Evolutionary conservation across 768 basidiomycete genomes (phyloP), one percentile per base, ranked within the genome.

Genomic region (Aureoboletus auriporus): DNA sequence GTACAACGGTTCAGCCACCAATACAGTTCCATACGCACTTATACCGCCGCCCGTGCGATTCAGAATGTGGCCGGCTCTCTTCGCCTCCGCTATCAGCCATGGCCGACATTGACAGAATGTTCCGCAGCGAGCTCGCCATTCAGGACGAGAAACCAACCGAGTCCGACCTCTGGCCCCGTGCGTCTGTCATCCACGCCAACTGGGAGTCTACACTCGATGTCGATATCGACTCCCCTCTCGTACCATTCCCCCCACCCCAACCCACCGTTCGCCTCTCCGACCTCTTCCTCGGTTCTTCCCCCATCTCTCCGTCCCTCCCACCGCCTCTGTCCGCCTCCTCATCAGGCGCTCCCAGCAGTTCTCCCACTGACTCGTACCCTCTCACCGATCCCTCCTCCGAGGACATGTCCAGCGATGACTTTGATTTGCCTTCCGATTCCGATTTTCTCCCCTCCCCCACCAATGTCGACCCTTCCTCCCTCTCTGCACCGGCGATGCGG

Each of bases 261-360:
- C 48, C 46, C 8, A 65, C 64, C 28, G 61, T 68, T 0, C 55
- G 45, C 26, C 60, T 56, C 42, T 44, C 64, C 5, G 66, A 65
- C 13, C 27, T 68, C 30, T 33, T 49, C 34, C 34, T 54, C n/a
- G 5, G 31, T 13, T 8, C 31, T 9, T 8, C 31, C 13, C 16
- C 28, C 23, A 3, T 41, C 33, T 38, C 44, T 8, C 52, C 56
- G 51, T 51, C 57, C 28, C 23, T 16, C 28, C 13, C 42, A 29
- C 16, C 20, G 20, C 20, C 20, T 23, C 20, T 23, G 20, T 23
- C 20, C 20, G 20, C 20, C 20, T 23, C 20, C 20, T 23, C 20
- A 4, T 23, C 20, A 23, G 20, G 20, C 20, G 20, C 20, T 4
- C 30, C 16, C 34, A 28, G 28, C 8, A 35, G 39, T 16, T 29